Conservation (phyloP, 2,329 filamentous ascomycete genomes). For the Ophiostoma piceae region DNA sequence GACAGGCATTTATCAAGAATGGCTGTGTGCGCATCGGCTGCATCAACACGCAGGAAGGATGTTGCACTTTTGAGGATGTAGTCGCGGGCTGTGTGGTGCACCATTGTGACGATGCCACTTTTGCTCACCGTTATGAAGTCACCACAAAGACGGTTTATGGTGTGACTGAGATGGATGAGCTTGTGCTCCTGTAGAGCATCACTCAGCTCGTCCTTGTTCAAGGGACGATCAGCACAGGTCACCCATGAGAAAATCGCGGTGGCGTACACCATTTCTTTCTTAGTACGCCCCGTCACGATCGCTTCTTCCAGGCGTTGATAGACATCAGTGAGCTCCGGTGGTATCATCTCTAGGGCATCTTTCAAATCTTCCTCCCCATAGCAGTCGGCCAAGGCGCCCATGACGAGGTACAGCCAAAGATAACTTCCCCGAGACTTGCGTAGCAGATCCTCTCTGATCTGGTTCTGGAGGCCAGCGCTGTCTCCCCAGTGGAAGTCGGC, state of each 20-base stretch:
- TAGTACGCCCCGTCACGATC: neutral
- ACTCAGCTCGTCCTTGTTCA: neutral
- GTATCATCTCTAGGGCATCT: neutral
- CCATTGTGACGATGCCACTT: neutral
- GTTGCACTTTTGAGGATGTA: neutral
- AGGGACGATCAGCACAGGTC: neutral
- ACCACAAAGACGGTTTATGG: neutral
- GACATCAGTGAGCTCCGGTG: neutral
- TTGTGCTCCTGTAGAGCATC: neutral
- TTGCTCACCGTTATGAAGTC: neutral
- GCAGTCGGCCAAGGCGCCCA: neutral
- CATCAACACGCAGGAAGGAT: neutral
- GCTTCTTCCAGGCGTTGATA: neutral
- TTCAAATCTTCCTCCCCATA: neutral
- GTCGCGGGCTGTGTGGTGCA: neutral
- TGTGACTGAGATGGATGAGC: neutral
- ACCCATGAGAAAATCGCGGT: neutral
- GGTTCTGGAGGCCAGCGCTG: neutral
- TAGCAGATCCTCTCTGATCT: neutral
- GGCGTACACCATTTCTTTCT: neutral
- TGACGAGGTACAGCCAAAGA: neutral
- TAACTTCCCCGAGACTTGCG: neutral
- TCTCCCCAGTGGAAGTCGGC: neutral
- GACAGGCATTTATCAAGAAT: neutral
- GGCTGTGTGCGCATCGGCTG: neutral